Evolutionary conservation across 345 rosid species (phyloP).

Genomic region (Citrus mangshanensis): DNA sequence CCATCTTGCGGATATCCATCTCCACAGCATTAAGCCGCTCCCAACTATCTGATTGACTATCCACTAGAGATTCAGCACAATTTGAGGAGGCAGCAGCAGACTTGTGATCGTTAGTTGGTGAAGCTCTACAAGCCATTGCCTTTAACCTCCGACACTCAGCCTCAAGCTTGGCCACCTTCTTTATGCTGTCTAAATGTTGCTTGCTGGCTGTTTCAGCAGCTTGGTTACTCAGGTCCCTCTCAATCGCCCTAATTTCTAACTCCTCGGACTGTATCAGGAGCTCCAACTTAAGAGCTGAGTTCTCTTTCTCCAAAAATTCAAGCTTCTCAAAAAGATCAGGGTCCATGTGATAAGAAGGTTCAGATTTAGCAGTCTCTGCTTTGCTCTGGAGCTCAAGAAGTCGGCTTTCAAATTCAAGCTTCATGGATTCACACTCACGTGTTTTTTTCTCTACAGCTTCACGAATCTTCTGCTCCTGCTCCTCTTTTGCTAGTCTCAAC

Average conservation of each 20-base stretch:
- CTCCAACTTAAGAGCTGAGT: conserved; percentile 53
- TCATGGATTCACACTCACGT: conserved; percentile 50
- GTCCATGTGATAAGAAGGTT: conserved; percentile 19
- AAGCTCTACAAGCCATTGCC: conserved; percentile 36
- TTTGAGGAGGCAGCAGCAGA: conserved; percentile 47
- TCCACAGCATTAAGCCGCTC: conserved; percentile 50
- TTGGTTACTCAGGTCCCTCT: conserved; percentile 77
- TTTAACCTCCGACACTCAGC: conserved; percentile 83
- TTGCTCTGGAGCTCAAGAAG: conserved; percentile 44
- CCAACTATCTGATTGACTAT: conserved; percentile 70
- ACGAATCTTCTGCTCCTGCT: conserved; percentile 59
- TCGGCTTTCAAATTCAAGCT: conserved; percentile 48
- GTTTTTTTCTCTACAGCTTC: conserved; percentile 52
- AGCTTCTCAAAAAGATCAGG: conserved; percentile 42
- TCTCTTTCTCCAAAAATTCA: conserved; percentile 58
- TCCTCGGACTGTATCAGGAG: conserved; percentile 65
- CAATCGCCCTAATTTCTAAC: conserved; percentile 68
- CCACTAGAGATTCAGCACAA: conserved; percentile 49
- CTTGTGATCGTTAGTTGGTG: conserved; percentile 39
- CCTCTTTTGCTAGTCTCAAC: conserved; percentile 79
- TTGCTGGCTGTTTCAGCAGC: conserved; percentile 93
- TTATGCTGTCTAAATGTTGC: conserved; percentile 79
- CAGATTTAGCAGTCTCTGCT: conserved; percentile 28
- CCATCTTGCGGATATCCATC: conserved; percentile 30
- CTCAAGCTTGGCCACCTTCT: conserved; percentile 88